Conservation (phyloP, 129 eudicot species). For the Saussurea involucrata region DNA sequence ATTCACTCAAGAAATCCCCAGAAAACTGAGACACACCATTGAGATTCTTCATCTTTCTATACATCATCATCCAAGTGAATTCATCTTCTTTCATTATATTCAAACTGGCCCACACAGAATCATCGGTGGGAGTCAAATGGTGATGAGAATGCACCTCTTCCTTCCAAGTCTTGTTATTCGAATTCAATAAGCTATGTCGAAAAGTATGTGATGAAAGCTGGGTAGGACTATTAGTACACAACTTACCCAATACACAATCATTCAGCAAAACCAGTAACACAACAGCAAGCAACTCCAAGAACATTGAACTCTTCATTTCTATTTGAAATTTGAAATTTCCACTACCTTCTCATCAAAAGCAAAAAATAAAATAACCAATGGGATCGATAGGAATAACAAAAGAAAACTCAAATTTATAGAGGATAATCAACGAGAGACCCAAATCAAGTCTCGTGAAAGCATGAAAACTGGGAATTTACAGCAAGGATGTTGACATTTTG, state of each 20-base stretch:
- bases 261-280: slow-evolving; percentile 17
- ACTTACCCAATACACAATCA: slow-evolving; percentile 38
- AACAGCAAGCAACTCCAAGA: slow-evolving; percentile 7
- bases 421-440: neutral
- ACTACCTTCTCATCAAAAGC: neutral
- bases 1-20: slow-evolving; percentile 42
- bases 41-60: slow-evolving; percentile 46
- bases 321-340: neutral
- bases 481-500: neutral
- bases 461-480: neutral
- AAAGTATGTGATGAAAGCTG: slow-evolving; percentile 48
- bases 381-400: neutral
- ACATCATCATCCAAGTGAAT: slow-evolving; percentile 44
- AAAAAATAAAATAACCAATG: neutral
- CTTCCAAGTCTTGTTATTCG: slow-evolving; percentile 53
- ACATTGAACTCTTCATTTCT: slow-evolving; percentile 24
- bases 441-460: neutral
- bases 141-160: slow-evolving; percentile 45
- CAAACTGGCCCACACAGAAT: slow-evolving; percentile 47
- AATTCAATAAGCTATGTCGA: slow-evolving; percentile 32
- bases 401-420: neutral
- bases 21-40: slow-evolving; percentile 15
- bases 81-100: slow-evolving; percentile 54
- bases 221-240: slow-evolving; percentile 53
- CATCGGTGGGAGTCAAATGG: slow-evolving; percentile 68